Percentiles rank a stretch among this genome's conserved stretches.
phyloP scores from a whole-genome alignment of 2,329 filamentous ascomycete species.

The Davidsoniella australis region DNA sequence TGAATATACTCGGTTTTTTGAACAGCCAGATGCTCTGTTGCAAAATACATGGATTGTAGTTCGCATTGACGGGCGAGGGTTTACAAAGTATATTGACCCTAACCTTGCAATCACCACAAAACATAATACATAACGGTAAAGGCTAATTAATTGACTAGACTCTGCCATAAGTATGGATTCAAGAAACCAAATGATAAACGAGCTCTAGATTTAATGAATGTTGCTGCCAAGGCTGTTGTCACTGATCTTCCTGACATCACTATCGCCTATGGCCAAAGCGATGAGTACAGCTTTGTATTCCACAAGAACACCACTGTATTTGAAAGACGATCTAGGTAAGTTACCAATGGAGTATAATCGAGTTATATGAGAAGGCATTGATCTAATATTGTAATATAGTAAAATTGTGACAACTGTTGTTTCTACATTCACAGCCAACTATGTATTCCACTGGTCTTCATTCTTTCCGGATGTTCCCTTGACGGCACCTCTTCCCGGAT shows the following conservation, averaged over 20 bases:
- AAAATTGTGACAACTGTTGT: conserved; percentile 85
- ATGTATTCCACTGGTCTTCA: conserved; percentile 61
- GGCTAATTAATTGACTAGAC: conserved; percentile 28
- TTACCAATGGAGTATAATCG: neutral
- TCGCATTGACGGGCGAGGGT: conserved; percentile 81
- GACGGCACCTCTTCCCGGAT: conserved; percentile 63
- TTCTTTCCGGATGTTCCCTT: conserved; percentile 59
- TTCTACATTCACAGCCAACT: conserved; percentile 85
- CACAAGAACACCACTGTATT: conserved; percentile 71
- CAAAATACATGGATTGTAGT: conserved; percentile 94
- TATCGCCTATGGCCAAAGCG: conserved; percentile 82
- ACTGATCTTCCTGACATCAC: conserved; percentile 69
- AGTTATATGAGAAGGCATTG: neutral
- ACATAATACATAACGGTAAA: neutral
- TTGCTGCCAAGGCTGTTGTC: conserved; percentile 71
- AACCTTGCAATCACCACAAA: conserved; percentile 12
- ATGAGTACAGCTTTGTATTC: conserved; percentile 89
- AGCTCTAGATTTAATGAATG: conserved; percentile 87
- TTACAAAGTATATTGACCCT: conserved; percentile 57
- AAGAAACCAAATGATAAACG: conserved; percentile 82
- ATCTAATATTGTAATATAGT: conserved; percentile 25
- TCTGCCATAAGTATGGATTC: conserved; percentile 70
- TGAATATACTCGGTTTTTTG: conserved; percentile 84
- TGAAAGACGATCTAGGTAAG: conserved; percentile 63
- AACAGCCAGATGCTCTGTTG: conserved; percentile 63